Evolutionary conservation across 495 filamentous ascomycete species (phyloP).

Genomic region (Tuber calosporum): DNA sequence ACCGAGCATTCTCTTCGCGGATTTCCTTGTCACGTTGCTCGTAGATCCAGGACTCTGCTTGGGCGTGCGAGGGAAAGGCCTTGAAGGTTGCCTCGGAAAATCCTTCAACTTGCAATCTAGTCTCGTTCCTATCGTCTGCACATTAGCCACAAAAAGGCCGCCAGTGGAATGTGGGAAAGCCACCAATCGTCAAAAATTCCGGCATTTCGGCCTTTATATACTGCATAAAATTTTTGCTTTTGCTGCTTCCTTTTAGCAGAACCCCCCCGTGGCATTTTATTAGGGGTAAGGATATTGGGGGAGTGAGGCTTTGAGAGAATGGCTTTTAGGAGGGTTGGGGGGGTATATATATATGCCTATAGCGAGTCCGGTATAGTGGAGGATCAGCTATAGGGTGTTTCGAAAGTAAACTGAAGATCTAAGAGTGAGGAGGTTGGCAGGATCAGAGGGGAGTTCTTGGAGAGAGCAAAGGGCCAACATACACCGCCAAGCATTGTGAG

Average conservation of each 20-base stretch:
- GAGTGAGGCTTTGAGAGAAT: not conserved
- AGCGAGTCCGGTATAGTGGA: not conserved
- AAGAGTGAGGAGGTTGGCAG: not conserved
- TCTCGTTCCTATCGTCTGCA: slow-evolving; percentile 19
- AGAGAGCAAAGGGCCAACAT: not conserved
- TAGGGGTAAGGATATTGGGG: not conserved
- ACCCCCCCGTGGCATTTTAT: not conserved
- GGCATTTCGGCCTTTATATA: slow-evolving; percentile 22
- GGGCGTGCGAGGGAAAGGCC: slow-evolving; percentile 17
- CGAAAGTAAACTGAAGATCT: not conserved
- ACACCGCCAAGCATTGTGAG: not conserved
- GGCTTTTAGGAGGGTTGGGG: not conserved
- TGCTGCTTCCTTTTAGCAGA: not conserved
- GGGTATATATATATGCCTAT: not conserved
- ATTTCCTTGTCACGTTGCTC: slow-evolving; percentile 10
- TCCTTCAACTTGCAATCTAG: slow-evolving; percentile 20
- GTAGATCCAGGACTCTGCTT: slow-evolving; percentile 27
- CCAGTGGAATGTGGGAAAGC: not conserved
- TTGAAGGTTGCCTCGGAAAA: slow-evolving; percentile 32
- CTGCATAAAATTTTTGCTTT: slow-evolving; percentile 17
- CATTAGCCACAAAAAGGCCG: slow-evolving; percentile 10
- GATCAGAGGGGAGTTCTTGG: not conserved
- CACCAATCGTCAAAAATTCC: slow-evolving; percentile 29
- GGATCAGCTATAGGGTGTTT: not conserved
- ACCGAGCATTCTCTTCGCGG: slow-evolving; percentile 18